These are phyloP conservation scores for Zea mays DNA, from an alignment of 176 grass and related monocot species.

Conservation along the genomic window DNA sequence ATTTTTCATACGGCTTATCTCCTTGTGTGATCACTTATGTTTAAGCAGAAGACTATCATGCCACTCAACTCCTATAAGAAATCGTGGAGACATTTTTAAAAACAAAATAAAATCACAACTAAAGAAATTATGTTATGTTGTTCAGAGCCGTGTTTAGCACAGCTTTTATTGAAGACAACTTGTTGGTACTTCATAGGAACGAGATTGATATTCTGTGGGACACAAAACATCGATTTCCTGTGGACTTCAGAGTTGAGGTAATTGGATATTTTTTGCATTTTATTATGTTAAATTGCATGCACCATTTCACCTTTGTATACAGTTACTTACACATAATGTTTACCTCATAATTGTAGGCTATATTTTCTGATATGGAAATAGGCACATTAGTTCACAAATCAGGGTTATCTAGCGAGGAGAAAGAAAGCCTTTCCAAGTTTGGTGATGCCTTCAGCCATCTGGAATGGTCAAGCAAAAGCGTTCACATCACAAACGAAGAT, in stretches of 20 bases:
- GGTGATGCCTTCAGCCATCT: constrained; percentile 29
- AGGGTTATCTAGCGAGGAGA: constrained; percentile 28
- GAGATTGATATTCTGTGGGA: constrained; percentile 94
- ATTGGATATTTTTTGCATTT: constrained; percentile 18
- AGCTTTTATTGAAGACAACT: constrained; percentile 70
- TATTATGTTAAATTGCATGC: not conserved
- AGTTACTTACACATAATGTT: not conserved
- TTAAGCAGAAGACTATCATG: no score
- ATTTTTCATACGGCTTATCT: no score
- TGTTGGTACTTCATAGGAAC: constrained; percentile 65
- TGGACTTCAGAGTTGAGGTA: constrained; percentile 93
- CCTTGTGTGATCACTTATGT: no score
- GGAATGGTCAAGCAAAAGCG: constrained; percentile 41
- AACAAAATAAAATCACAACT: no score
- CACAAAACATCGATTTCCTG: constrained; percentile 69
- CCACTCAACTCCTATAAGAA: no score
- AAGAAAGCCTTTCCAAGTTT: constrained; percentile 40
- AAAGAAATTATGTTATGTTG: no score
- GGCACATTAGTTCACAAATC: not conserved
- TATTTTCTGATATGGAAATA: constrained; percentile 49
- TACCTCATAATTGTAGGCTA: constrained; percentile 39
- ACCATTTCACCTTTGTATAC: not conserved
- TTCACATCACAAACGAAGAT: not conserved
- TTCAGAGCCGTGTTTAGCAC: constrained; percentile 95
- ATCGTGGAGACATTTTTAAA: no score